Evolutionary conservation across 257 asterid species (phyloP), one percentile per base, ranked within the genome.

Genomic region (Nyctanthes arbortristis): DNA sequence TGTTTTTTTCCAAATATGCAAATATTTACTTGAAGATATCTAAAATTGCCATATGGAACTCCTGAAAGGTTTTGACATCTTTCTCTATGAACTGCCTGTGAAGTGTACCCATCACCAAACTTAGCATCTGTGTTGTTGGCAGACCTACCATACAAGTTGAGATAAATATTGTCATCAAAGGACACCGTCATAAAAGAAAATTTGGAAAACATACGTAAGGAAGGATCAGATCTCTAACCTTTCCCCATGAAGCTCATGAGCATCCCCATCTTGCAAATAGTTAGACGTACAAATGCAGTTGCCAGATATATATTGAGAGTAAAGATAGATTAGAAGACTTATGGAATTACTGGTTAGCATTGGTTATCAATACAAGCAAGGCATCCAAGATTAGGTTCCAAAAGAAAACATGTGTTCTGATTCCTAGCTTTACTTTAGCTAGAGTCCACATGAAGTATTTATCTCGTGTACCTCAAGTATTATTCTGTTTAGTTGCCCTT

Each of bases 201-300:
- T 13, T 47, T 7, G 22, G 27, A 8, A 2, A 33, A 14, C 43
- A 11, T 12, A 36, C 29, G 29, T 2, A 61, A 57, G 29, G 36
- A 12, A 36, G 20, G 70, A 34, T 24, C 35, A 58, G 25, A 47
- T 66, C 27, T 37, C 75, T 67, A 33, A 89, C 97, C 96, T 84
- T 77, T 86, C 70, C 91, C 93, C 89, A 87, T 84, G 78, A 86
- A 77, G 71, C 95, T 89, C 87, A 82, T 75, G 67, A 86, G 28
- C 77, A 85, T 57, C 67, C 95, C 97, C 96, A 92, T 92, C 35
- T 67, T 84, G 72, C 47, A 16, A 73, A 49, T 40, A 10, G 6
- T 47, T 10, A 56, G 57, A 55, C 32, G 25, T 60, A 47, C 18
- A 31, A 13, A 27, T 58, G 18, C 43, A 27, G 18, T 54, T 22